Percentiles rank a stretch among this genome's conserved stretches.
Conservation (phyloP, 352 stramenopile genomes). For the Ophiocytium majus region DNA sequence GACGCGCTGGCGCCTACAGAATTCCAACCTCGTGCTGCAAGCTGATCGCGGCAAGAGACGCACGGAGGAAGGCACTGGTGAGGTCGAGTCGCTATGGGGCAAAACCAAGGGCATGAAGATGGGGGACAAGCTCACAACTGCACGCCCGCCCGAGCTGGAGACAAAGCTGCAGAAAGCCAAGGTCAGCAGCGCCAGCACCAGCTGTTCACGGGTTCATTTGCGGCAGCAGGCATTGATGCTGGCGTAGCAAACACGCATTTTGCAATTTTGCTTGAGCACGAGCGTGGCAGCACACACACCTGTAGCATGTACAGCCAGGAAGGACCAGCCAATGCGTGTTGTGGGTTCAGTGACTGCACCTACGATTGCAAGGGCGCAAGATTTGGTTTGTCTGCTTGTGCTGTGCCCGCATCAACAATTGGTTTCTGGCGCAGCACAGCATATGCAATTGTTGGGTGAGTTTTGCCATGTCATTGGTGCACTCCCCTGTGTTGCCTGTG, state of each 20-base stretch:
- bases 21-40: slow-evolving; percentile 89
- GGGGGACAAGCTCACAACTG: slow-evolving; percentile 55
- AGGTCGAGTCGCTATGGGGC: slow-evolving; percentile 61
- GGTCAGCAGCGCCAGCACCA: neutral
- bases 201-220: slow-evolving; percentile 14
- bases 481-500: neutral
- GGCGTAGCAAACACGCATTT: neutral
- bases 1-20: slow-evolving; percentile 60
- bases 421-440: too few species aligned
- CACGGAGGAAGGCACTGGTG: slow-evolving; percentile 58
- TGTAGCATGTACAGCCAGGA: neutral
- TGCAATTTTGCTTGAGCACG: neutral
- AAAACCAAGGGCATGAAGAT: slow-evolving; percentile 67
- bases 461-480: too few species aligned
- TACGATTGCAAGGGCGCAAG: neutral
- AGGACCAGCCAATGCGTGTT: neutral
- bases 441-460: neutral
- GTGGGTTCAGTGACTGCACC: neutral
- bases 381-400: too few species aligned
- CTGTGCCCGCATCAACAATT: too few species aligned
- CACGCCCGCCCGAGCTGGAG: slow-evolving; percentile 41
- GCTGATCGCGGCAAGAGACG: slow-evolving; percentile 75
- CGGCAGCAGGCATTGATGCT: neutral
- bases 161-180: slow-evolving; percentile 28
- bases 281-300: neutral